Conservation (phyloP, 1,284 basidiomycete genomes). For the Fomitopsis schrenkii region DNA sequence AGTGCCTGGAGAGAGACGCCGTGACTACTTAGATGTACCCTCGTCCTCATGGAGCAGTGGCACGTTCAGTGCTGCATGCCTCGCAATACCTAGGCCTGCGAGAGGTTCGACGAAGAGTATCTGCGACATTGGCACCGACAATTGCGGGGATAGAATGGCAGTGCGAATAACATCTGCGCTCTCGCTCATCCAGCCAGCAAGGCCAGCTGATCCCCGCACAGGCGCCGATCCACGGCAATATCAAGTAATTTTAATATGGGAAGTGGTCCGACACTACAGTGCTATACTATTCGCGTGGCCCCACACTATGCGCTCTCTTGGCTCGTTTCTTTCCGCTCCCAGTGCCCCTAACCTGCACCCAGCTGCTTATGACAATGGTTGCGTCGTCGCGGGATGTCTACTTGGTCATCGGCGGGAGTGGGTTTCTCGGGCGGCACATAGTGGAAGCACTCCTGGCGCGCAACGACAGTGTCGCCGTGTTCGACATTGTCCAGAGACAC, state of each 20-base stretch:
- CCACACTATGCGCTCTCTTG: not conserved
- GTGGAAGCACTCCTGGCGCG: slow-evolving; percentile 78
- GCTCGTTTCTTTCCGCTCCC: not conserved
- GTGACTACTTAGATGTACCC: not conserved
- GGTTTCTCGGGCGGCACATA: slow-evolving; percentile 89
- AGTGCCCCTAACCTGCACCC: not conserved
- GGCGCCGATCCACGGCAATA: not conserved
- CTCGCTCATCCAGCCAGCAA: not conserved
- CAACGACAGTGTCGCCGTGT: slow-evolving; percentile 78
- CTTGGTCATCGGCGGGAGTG: slow-evolving; percentile 88
- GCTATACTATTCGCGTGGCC: not conserved
- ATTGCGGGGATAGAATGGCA: not conserved
- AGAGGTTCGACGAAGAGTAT: not conserved
- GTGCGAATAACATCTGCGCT: not conserved
- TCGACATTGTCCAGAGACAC: slow-evolving; percentile 90
- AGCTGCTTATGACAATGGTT: slow-evolving; percentile 17
- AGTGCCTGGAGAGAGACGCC: not conserved
- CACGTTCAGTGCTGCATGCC: not conserved
- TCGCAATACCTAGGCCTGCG: not conserved
- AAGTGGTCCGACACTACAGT: not conserved
- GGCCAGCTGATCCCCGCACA: not conserved
- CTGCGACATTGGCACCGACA: not conserved
- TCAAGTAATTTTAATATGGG: not conserved
- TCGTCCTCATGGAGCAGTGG: not conserved
- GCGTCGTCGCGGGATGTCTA: slow-evolving; percentile 46